Evolutionary conservation across 2,329 filamentous ascomycete genomes (phyloP).

Genomic region (Leptodontidium sp.): DNA sequence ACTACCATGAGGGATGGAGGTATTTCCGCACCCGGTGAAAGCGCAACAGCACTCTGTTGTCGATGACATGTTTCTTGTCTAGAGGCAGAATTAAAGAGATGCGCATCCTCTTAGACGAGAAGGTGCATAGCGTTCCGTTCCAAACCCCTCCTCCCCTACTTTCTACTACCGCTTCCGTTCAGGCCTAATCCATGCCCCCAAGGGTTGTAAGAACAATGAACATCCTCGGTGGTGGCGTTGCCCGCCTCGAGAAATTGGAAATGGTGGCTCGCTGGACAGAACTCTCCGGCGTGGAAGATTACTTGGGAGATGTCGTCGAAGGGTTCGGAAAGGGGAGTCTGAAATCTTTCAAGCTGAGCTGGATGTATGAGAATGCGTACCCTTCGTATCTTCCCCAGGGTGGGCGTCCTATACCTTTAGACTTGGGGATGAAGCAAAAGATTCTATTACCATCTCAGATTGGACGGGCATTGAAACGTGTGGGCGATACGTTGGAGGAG

Average conservation of each 20-base stretch:
- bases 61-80: too few species aligned
- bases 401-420: background rate
- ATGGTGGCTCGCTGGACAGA: background rate
- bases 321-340: background rate
- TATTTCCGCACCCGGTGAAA: background rate
- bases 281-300: background rate
- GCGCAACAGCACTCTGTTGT: too few species aligned
- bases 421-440: background rate
- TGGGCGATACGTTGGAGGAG: background rate
- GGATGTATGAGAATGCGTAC: background rate
- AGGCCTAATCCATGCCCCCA: too few species aligned
- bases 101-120: background rate
- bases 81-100: background rate
- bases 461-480: background rate
- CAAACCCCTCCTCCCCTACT: too few species aligned
- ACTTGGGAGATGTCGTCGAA: background rate
- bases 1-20: background rate
- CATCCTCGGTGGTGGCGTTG: too few species aligned
- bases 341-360: background rate
- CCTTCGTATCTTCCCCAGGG: background rate
- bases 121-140: background rate
- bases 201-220: too few species aligned
- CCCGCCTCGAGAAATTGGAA: background rate
- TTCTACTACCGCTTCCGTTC: too few species aligned
- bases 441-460: background rate